Conservation (phyloP, 2,329 filamentous ascomycete species). For the Botrytis fabae region DNA sequence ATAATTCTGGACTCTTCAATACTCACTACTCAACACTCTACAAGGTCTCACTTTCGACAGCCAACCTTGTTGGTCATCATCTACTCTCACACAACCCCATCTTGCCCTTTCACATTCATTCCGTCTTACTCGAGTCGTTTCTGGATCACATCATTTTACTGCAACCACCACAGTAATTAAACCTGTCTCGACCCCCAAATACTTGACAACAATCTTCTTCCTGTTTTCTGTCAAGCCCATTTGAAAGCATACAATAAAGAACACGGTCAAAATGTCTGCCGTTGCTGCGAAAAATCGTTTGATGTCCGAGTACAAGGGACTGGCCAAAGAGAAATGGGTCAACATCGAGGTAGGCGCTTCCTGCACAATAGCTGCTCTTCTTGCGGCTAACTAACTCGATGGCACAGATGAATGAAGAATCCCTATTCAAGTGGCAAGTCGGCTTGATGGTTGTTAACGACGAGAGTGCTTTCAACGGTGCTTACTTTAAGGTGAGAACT, state of each 20-base stretch:
- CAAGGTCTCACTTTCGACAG: conserved; percentile 4
- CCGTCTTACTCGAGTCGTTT: not conserved
- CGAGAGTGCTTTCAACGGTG: conserved; percentile 88
- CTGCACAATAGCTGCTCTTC: not conserved
- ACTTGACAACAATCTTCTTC: not conserved
- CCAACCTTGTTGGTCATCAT: conserved; percentile 12
- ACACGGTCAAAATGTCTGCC: conserved; percentile 28
- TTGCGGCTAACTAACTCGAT: conserved; percentile 28
- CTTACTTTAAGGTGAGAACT: conserved; percentile 71
- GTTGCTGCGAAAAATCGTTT: conserved; percentile 72
- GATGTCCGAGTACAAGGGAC: conserved; percentile 81
- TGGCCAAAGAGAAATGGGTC: conserved; percentile 91
- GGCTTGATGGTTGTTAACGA: conserved; percentile 91
- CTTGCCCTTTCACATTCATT: not conserved
- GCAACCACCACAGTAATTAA: not conserved
- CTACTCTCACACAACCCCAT: conserved; percentile 6
- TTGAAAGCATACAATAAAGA: not conserved
- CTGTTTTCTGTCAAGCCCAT: not conserved
- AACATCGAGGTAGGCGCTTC: conserved; percentile 71
- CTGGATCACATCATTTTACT: not conserved
- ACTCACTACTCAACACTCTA: not conserved
- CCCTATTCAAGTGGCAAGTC: conserved; percentile 84
- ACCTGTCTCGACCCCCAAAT: not conserved
- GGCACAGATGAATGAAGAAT: conserved; percentile 63
- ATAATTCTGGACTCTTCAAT: not conserved